Conservation (phyloP, 2,329 filamentous ascomycete genomes). For the Aspergillus floridensis region DNA sequence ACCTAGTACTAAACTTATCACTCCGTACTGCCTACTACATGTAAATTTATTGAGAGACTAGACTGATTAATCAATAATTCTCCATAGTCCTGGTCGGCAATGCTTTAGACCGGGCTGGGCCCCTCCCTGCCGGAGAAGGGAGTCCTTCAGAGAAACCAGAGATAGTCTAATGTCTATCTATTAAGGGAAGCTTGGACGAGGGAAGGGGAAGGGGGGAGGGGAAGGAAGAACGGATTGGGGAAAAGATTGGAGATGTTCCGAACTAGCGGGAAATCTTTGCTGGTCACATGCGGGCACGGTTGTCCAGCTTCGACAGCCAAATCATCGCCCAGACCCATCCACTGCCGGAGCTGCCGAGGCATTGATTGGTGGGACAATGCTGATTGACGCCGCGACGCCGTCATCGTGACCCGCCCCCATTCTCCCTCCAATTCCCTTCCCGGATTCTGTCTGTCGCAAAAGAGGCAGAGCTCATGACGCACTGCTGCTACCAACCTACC, state of each 20-base stretch:
- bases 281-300: conserved; percentile 30
- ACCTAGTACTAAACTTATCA: too few relatives aligned
- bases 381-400: conserved; percentile 19
- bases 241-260: conserved; percentile 7
- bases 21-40: background rate
- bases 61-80: background rate
- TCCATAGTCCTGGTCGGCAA: too few relatives aligned
- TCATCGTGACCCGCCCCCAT: conserved; percentile 27
- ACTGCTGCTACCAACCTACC: background rate
- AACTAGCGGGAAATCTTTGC: conserved; percentile 21
- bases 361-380: conserved; percentile 31
- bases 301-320: conserved; percentile 23
- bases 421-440: conserved; percentile 23
- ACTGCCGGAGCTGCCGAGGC: conserved; percentile 21
- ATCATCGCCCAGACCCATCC: conserved; percentile 13
- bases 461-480: conserved; percentile 21
- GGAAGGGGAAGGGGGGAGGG: background rate
- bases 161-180: too few relatives aligned
- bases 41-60: background rate
- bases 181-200: background rate
- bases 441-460: conserved; percentile 8
- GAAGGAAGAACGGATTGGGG: background rate
- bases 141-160: too few relatives aligned
- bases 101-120: background rate
- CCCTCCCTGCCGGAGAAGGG: background rate